Evolutionary conservation across 805 yeast species (phyloP), one percentile per base, ranked within the genome.

Genomic region (Spathaspora arborariae): DNA sequence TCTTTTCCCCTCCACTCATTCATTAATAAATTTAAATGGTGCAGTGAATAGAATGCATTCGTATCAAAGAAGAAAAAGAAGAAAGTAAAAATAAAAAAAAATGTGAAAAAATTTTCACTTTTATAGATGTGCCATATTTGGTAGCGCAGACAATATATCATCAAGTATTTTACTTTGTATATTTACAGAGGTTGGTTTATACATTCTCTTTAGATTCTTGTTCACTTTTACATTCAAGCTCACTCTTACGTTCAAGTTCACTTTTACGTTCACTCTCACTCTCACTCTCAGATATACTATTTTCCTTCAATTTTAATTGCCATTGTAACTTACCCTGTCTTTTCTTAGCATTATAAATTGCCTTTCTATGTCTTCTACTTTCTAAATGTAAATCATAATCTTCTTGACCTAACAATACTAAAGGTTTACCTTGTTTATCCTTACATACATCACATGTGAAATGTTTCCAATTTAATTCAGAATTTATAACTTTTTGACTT

Each of bases 371-470:
- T 47, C 86, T 75, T 50, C 82, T 74, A 48, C 96, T 82, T 16
- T 68, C 65, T 41, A 81, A 48, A 63, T 92, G 99, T 4, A 78
- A 74, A 5, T 78, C 62, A 84, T 88, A 88, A 43, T 76, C 84
- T 1, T 79, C 78, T 42, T 78, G 81, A 0, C 97, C 97, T 6
- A 94, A 81, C 1, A 85, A 76, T 0, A 89, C 74, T 11, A 85
- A 61, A 1, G 78, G 73, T 2, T 80, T 72, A 1, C 81, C 81
- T 3, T 74, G 70, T 30, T 71, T 67, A 52, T 81, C 84, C 5
- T 62, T 64, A 60, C 99, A 92, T 1, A 74, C 62, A 1, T 78
- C 77, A 61, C 99, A 92, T 16, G 64, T 64, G 55, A 68, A 78
- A 51, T 88, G 95, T 44, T 78, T 73, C 94, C 95, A 87, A 51